These are phyloP conservation scores for Colletotrichum tropicale DNA, from an alignment of 2,329 filamentous ascomycete species.

Conservation along the genomic window DNA sequence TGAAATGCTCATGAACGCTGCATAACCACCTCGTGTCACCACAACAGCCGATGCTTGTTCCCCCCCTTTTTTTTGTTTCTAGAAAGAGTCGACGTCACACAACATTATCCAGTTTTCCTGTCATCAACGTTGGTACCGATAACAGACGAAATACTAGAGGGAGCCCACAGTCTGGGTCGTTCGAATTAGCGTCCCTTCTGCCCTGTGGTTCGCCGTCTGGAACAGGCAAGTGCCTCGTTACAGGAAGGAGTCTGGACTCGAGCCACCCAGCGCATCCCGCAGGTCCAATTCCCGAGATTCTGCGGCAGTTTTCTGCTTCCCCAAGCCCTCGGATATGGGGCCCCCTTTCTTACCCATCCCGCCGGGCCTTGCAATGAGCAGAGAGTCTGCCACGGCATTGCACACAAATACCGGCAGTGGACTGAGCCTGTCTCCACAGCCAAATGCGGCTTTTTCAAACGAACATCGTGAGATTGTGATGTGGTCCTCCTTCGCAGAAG, in stretches of 20 bases:
- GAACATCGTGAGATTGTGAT: not conserved
- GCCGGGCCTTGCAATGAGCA: not conserved
- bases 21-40: not conserved
- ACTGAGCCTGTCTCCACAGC: not conserved
- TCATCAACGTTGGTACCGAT: not conserved
- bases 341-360: not conserved
- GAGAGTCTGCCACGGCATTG: not conserved
- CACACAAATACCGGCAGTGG: not conserved
- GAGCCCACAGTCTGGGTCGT: not conserved
- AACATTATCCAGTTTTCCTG: not conserved
- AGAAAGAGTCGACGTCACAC: not conserved
- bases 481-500: not conserved
- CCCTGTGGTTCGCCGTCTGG: not conserved
- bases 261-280: not conserved
- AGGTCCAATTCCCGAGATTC: not conserved
- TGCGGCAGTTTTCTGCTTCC: not conserved
- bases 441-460: not conserved
- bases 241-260: not conserved
- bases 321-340: not conserved
- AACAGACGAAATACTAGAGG: not conserved
- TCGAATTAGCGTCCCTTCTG: conserved; percentile 7
- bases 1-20: not conserved
- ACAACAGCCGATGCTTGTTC: not conserved
- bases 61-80: not conserved
- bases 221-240: conserved; percentile 6